Evolutionary conservation across 306 rosid genomes (phyloP).

Genomic region (Fragaria iinumae): DNA sequence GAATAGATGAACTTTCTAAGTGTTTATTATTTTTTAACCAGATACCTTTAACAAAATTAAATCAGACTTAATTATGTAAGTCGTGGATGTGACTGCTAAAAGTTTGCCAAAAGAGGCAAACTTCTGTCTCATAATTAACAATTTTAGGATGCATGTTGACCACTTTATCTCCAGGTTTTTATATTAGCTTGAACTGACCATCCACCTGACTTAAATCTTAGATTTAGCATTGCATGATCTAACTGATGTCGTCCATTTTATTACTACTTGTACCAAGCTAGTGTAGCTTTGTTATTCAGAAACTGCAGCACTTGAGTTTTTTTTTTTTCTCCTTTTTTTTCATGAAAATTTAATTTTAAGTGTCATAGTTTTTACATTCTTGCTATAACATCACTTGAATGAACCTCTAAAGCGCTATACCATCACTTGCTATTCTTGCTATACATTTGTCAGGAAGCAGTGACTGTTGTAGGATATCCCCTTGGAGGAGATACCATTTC

Average conservation of each 20-base stretch:
- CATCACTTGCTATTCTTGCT: slow-evolving; percentile 24
- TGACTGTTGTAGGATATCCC: slow-evolving; percentile 98
- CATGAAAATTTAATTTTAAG: background rate
- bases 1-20: background rate
- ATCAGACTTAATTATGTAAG: background rate
- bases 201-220: background rate
- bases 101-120: background rate
- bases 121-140: background rate
- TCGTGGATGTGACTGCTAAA: background rate
- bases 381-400: slow-evolving; percentile 20
- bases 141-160: background rate
- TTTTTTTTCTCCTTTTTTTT: background rate
- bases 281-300: slow-evolving; percentile 9
- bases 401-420: background rate
- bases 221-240: background rate
- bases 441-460: slow-evolving; percentile 75
- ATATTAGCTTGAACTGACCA: background rate
- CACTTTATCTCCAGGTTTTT: background rate
- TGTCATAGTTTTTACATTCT: slow-evolving; percentile 10
- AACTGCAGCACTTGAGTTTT: background rate
- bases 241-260: background rate
- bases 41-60: no score
- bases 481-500: slow-evolving; percentile 99
- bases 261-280: slow-evolving; percentile 7
- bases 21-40: background rate